Evolutionary conservation across 1,139 yeast genomes (phyloP).

Genomic region (Blastobotrys serpentis): DNA sequence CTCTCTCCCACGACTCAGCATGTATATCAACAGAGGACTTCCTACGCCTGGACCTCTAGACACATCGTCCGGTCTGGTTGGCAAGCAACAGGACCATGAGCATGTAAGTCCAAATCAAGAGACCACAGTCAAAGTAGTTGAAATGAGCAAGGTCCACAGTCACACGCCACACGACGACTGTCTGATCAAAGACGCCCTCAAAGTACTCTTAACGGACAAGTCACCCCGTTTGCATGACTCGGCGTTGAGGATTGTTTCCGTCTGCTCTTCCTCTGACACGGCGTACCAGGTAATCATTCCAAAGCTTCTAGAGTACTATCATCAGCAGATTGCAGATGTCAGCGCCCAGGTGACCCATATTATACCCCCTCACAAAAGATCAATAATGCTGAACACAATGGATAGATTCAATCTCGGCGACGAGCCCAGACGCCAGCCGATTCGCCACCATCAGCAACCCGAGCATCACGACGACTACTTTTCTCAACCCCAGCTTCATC

Average conservation of each 20-base stretch:
- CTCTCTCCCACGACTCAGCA: background rate
- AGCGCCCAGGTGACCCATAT: conserved; percentile 25
- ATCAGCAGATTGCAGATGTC: conserved; percentile 9
- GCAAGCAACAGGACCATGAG: background rate
- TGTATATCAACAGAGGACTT: conserved; percentile 1
- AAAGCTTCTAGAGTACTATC: conserved; percentile 21
- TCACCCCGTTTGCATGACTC: conserved; percentile 15
- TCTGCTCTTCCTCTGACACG: conserved; percentile 24
- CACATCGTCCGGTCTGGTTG: background rate
- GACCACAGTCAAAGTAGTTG: conserved; percentile 13
- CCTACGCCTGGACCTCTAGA: conserved; percentile 7
- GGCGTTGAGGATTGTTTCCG: conserved; percentile 24
- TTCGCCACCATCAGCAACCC: too few species aligned
- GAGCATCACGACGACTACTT: conserved; percentile 1
- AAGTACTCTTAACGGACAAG: conserved; percentile 10
- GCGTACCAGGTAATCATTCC: conserved; percentile 25
- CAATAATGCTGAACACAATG: conserved; percentile 13
- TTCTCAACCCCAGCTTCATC: conserved; percentile 1
- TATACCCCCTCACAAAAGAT: conserved; percentile 24
- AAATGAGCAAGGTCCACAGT: conserved; percentile 15
- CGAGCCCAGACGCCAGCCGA: conserved; percentile 1
- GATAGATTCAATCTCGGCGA: background rate
- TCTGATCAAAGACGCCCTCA: conserved; percentile 16
- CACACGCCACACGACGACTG: conserved; percentile 16
- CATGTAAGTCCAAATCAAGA: background rate